Conservation (phyloP, 345 rosid species). For the Iberis pinnata region DNA sequence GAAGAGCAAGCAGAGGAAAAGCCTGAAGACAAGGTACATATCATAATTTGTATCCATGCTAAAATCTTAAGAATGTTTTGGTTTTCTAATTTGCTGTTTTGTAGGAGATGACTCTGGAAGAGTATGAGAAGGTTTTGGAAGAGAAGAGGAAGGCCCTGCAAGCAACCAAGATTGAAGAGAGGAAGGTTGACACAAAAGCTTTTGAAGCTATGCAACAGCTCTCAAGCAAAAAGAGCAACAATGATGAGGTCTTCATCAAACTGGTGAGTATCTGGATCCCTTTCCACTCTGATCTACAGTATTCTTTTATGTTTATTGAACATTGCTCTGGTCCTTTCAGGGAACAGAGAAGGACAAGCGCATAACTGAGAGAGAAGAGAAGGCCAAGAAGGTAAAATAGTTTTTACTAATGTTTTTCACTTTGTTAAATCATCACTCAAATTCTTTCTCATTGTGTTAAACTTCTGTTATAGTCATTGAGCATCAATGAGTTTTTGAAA, state of each 20-base stretch:
- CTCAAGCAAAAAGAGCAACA: constrained; percentile 51
- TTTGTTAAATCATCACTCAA: not conserved
- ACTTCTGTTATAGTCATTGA: constrained; percentile 38
- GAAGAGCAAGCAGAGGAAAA: constrained; percentile 34
- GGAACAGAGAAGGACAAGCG: constrained; percentile 67
- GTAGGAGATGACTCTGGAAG: constrained; percentile 84
- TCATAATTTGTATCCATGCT: not conserved
- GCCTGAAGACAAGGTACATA: constrained; percentile 50
- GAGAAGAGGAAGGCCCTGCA: constrained; percentile 61
- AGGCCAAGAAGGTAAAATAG: constrained; percentile 45
- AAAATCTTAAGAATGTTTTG: not conserved
- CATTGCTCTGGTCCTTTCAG: constrained; percentile 21
- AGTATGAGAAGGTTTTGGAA: constrained; percentile 69
- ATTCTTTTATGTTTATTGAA: not conserved
- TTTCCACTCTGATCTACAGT: too few relatives aligned
- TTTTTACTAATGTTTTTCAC: constrained; percentile 5
- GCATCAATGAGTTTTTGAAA: constrained; percentile 66
- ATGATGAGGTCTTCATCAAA: constrained; percentile 53
- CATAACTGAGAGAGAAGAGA: constrained; percentile 54
- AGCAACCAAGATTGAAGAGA: constrained; percentile 49
- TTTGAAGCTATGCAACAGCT: constrained; percentile 68
- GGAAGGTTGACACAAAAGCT: constrained; percentile 56
- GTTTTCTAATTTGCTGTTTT: not conserved
- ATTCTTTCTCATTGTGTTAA: not conserved
- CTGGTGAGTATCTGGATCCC: constrained; percentile 34